Percentiles rank a stretch among this genome's conserved stretches.
phyloP scores from a whole-genome alignment of 441 rosid species.

The Kokia cookei region DNA sequence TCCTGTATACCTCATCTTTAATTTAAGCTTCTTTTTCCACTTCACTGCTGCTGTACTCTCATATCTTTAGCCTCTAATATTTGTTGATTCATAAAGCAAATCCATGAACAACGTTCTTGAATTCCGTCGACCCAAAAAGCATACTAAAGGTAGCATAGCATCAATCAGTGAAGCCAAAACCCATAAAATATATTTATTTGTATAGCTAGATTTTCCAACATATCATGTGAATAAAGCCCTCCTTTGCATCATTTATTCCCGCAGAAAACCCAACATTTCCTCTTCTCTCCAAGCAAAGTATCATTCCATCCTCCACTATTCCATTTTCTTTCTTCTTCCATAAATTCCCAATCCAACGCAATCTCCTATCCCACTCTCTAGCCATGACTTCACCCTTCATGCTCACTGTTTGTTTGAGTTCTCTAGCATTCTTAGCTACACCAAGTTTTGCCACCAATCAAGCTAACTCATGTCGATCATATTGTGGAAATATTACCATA shows the following conservation, averaged over 20 bases:
- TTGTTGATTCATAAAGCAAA: neutral
- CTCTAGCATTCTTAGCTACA: neutral
- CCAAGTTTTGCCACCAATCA: slow-evolving; percentile 1
- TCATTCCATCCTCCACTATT: neutral
- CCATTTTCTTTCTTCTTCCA: neutral
- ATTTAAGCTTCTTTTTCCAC: no score
- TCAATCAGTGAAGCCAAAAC: neutral
- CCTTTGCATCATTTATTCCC: neutral
- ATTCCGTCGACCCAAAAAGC: slow-evolving; percentile 1
- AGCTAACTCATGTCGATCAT: slow-evolving; percentile 50
- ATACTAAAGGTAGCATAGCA: slow-evolving; percentile 1
- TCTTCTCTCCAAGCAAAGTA: neutral
- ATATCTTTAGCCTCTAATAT: no score
- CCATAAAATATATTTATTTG: neutral
- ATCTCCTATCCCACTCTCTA: neutral
- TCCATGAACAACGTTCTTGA: neutral
- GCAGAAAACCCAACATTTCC: neutral
- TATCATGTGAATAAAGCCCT: slow-evolving; percentile 21
- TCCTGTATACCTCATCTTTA: no score
- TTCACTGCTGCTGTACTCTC: no score
- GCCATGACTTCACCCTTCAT: slow-evolving; percentile 17
- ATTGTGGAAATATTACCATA: slow-evolving; percentile 71
- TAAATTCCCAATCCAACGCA: neutral
- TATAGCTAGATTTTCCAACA: slow-evolving; percentile 9
- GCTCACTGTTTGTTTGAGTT: slow-evolving; percentile 8